These are phyloP conservation scores for Eutrema japonicum DNA, from an alignment of 345 rosid genomes.

Conservation along the genomic window DNA sequence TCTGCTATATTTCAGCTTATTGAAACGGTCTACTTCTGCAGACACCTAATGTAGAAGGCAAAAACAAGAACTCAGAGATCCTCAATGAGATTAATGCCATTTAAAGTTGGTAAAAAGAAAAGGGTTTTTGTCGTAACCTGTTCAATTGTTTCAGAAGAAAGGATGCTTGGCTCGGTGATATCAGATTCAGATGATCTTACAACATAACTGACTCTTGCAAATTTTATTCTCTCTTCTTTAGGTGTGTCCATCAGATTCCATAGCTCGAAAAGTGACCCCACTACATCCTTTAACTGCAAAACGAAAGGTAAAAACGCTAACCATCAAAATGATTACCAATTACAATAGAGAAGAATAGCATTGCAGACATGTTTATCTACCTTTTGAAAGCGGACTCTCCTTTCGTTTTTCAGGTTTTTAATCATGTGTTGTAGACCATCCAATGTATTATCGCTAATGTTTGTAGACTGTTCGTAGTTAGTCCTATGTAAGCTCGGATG, in stretches of 20 bases:
- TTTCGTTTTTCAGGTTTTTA: slow-evolving; percentile 65
- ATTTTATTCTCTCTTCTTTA: slow-evolving; percentile 59
- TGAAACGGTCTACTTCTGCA: slow-evolving; percentile 83
- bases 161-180: slow-evolving; percentile 65
- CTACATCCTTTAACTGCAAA: slow-evolving; percentile 75
- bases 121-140: slow-evolving; percentile 51
- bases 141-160: slow-evolving; percentile 70
- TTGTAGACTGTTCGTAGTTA: slow-evolving; percentile 75
- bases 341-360: not conserved
- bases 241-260: slow-evolving; percentile 97
- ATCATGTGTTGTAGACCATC: slow-evolving; percentile 80
- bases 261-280: slow-evolving; percentile 62
- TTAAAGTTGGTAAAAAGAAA: not conserved
- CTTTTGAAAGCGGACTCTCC: slow-evolving; percentile 69
- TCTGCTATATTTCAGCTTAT: slow-evolving; percentile 80
- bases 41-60: slow-evolving; percentile 57
- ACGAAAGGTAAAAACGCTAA: slow-evolving; percentile 4
- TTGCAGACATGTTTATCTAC: slow-evolving; percentile 45
- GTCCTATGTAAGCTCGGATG: slow-evolving; percentile 84
- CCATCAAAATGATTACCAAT: slow-evolving; percentile 2
- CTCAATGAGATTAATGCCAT: not conserved
- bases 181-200: slow-evolving; percentile 69
- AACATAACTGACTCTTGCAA: slow-evolving; percentile 58
- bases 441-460: slow-evolving; percentile 71
- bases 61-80: slow-evolving; percentile 25